Percentiles rank a stretch among this genome's conserved stretches.
phyloP scores from a whole-genome alignment of 805 yeast species.

The Candida chauliodis region DNA sequence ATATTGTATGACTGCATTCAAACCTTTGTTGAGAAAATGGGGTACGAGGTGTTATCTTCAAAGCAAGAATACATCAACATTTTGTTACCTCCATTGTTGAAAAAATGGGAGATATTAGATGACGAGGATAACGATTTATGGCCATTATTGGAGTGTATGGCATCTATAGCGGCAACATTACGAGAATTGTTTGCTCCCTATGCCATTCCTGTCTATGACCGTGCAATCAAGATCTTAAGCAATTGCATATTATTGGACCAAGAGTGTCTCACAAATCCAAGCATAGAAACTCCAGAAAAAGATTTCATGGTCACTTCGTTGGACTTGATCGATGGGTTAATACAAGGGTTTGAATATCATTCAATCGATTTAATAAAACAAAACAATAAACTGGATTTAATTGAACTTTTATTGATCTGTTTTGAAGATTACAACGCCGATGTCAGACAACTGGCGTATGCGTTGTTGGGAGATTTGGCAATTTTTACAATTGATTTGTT shows the following conservation, averaged over 20 bases:
- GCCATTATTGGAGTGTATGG: conserved; percentile 91
- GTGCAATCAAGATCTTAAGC: conserved; percentile 69
- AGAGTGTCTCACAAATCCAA: conserved; percentile 62
- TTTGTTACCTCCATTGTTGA: conserved; percentile 76
- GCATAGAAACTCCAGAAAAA: conserved; percentile 74
- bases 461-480: conserved; percentile 86
- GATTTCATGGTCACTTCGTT: conserved; percentile 87
- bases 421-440: conserved; percentile 75
- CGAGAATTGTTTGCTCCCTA: conserved; percentile 84
- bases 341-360: conserved; percentile 78
- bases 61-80: conserved; percentile 56
- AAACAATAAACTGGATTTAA: conserved; percentile 35
- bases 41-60: conserved; percentile 49
- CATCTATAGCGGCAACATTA: conserved; percentile 82
- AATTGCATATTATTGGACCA: conserved; percentile 66
- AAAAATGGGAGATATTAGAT: conserved; percentile 69
- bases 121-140: conserved; percentile 85
- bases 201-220: conserved; percentile 79
- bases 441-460: conserved; percentile 91
- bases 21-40: conserved; percentile 77
- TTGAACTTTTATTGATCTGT: conserved; percentile 64
- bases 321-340: conserved; percentile 87
- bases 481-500: conserved; percentile 51
- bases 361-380: conserved; percentile 52
- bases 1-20: conserved; percentile 88